These are phyloP conservation scores for Scheffersomyces ergatensis DNA, from an alignment of 805 yeast genomes.

Conservation along the genomic window DNA sequence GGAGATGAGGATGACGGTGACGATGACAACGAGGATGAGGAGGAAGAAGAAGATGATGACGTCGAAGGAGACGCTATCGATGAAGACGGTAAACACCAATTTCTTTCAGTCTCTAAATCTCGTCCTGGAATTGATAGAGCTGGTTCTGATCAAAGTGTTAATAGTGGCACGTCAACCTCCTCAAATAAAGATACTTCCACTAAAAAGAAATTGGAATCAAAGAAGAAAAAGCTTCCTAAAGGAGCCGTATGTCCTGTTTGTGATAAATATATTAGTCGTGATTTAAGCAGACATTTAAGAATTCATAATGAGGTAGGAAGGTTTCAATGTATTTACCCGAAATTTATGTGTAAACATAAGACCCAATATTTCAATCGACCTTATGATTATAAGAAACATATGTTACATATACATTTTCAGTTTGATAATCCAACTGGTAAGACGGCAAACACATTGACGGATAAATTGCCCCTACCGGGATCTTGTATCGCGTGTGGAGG, in stretches of 20 bases:
- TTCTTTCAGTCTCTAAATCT: conserved; percentile 2
- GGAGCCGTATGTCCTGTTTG: conserved; percentile 40
- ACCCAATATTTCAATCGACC: conserved; percentile 44
- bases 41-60: neutral
- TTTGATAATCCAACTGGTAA: conserved; percentile 42
- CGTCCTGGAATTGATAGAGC: conserved; percentile 13
- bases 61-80: conserved; percentile 4
- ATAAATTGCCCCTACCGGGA: conserved; percentile 37
- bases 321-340: conserved; percentile 42
- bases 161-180: conserved; percentile 11
- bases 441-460: conserved; percentile 38
- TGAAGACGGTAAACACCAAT: neutral
- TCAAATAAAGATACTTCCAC: neutral
- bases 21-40: neutral
- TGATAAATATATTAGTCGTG: conserved; percentile 39
- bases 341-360: conserved; percentile 37
- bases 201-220: neutral
- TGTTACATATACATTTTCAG: conserved; percentile 39
- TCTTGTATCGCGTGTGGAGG: conserved; percentile 47
- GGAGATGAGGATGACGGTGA: too few species aligned
- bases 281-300: conserved; percentile 40
- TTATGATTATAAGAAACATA: conserved; percentile 44
- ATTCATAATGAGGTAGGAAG: conserved; percentile 43
- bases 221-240: conserved; percentile 25
- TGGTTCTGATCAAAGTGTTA: conserved; percentile 12